Evolutionary conservation across 176 grass and related monocot genomes (phyloP), one percentile per base, ranked within the genome.

Genomic region (Aegilops umbellulata): DNA sequence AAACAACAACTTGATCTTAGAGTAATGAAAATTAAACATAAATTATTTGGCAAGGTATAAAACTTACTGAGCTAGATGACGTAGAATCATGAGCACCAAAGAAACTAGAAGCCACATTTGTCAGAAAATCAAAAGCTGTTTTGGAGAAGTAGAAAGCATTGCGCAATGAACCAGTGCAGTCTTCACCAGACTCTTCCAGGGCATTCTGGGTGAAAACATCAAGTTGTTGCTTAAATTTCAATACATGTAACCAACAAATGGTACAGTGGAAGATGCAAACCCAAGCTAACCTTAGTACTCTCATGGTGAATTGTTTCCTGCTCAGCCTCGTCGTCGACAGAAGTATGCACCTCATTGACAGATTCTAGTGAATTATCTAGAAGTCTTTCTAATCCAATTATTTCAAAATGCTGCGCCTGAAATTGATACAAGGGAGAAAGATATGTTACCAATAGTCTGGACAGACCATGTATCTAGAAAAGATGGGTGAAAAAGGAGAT

Each of bases 341-440:
- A 20, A 34, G 69, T 81, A 72, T 81, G 67, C 36, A 88, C 93
- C 69, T 88, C 88, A 63, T 65, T 83, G 57, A 83, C 39, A 29
- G 82, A 82, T 80, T 64, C 90, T 41, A 90, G 39, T 14, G 76
- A 84, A 76, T 77, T 78, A 76, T 94, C 88, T 73, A 92, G 88
- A 86, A 96, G 53, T 42, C 68, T 92, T 63, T 99, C 92, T 75
- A 96, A 74, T 76, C 92, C 94, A 85, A 89, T 88, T 88, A 99
- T 94, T 94, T 99, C 97, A 73, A 84, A 84, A 90, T 88, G 90
- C 17, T 88, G 89, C 78, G 92, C 94, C 97, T 99, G 84, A 62
- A 81, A 86, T 82, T 68, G 79, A 76, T 88, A 80, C 3, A 83
- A 72, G 10, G 60, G 14, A 86, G 10, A 82, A 58, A 60, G 10